Evolutionary conservation across 2,329 filamentous ascomycete genomes (phyloP), one percentile per base, ranked within the genome.

Genomic region (Pseudogymnoascus sp.): DNA sequence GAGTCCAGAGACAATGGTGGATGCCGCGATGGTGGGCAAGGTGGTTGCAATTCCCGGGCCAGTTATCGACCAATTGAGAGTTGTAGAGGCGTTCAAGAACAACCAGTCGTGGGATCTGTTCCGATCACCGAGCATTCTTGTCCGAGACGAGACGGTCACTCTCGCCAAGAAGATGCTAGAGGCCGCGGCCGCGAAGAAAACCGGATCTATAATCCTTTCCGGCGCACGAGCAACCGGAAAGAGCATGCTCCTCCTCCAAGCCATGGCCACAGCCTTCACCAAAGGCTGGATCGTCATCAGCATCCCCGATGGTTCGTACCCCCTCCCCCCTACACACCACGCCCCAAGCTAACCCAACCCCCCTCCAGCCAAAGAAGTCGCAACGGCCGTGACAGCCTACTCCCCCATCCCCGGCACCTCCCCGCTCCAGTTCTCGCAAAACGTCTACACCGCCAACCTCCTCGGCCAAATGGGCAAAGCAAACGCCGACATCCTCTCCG

Each of bases 41-140:
- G 83, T 97, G 31, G 77, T 91, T 61, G 84, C 84, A 1, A 76
- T 97, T 29, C 86, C 89, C 6, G 84, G 86, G 44, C 76, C 78
- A 1, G 78, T 91, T 61, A 82, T 97, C 61, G 92, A 96, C 77
- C 85, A 88, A 74, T 79, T 99, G 78, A 84, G 92, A 70, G 83
- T 86, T n/a, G 81, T 89, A 62, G 90, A 96, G 73, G 92, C 91
- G 3, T 99, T 99, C 81, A 96, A 96, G 82, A 81, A 86, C 21
- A 90, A 86, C 24, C 95, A 97, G 81, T 86, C 84, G 67, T 99
- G 95, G 93, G 84, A 82, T 64, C 78, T 96, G 71, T 99, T 97
- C 77, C 81, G 90, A 69, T 83, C 86, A 68, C 95, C 95, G 26
- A 89, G 90, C 63, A 84, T 88, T 62, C 78, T 99, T 72, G 79